phyloP scores from a whole-genome alignment of 805 yeast genomes.

The Vanderwaltozyma tropicalis region DNA sequence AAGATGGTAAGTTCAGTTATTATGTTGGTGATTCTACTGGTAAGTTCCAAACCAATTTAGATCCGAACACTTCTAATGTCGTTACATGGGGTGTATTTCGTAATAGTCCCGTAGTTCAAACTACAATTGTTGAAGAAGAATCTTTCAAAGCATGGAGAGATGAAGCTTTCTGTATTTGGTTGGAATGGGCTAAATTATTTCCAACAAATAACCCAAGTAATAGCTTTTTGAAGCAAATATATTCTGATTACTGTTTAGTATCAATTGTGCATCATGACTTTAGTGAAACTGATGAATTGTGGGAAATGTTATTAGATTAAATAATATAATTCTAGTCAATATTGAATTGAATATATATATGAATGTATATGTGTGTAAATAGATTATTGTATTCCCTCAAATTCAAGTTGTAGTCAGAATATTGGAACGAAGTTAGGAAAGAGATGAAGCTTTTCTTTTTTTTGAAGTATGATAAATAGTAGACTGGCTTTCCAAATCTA shows the following conservation, averaged over 20 bases:
- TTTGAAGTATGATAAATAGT: constrained; percentile 1
- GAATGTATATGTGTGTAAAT: neutral
- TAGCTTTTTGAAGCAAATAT: constrained; percentile 49
- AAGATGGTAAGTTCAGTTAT: constrained; percentile 48
- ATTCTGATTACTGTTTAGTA: constrained; percentile 61
- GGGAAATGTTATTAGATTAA: constrained; percentile 46
- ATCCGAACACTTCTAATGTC: constrained; percentile 48
- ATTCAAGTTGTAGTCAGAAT: no score
- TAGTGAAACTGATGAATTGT: constrained; percentile 58
- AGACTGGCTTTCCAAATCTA: constrained; percentile 5
- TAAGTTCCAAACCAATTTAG: constrained; percentile 50
- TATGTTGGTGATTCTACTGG: constrained; percentile 61
- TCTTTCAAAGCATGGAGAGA: constrained; percentile 94
- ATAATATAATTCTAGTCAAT: neutral
- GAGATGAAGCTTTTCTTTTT: constrained; percentile 11
- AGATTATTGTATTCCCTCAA: constrained; percentile 3
- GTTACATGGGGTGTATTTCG: constrained; percentile 99
- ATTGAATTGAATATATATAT: neutral
- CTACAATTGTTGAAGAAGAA: constrained; percentile 85
- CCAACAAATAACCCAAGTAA: constrained; percentile 41
- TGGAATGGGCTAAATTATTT: constrained; percentile 84
- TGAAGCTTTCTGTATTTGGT: constrained; percentile 86
- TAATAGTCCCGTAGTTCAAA: constrained; percentile 76
- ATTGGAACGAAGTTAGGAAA: no score
- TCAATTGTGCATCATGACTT: constrained; percentile 82